Evolutionary conservation across 768 basidiomycete genomes (phyloP).

Genomic region (Lactarius tabidus): DNA sequence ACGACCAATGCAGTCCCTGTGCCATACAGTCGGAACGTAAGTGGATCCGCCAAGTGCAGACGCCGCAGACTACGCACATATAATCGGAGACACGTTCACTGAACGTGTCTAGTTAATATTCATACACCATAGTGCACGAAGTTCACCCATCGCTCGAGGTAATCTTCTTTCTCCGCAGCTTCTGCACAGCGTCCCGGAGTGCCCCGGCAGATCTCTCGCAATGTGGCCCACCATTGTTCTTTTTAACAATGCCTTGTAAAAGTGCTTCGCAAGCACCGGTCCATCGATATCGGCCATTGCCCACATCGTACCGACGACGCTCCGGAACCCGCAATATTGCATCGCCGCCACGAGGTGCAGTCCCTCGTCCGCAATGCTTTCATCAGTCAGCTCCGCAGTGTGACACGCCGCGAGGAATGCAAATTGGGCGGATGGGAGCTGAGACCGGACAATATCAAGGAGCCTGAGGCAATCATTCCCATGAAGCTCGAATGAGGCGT

Average conservation of each 20-base stretch:
- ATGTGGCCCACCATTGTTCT: not conserved
- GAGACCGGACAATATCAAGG: too few relatives aligned
- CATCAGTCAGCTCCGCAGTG: not conserved
- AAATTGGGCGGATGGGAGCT: constrained; percentile 1
- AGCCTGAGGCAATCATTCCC: not conserved
- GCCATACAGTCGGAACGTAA: too few relatives aligned
- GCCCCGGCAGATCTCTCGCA: not conserved
- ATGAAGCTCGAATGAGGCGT: not conserved
- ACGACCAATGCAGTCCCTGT: too few relatives aligned
- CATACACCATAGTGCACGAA: not conserved
- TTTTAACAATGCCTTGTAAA: not conserved
- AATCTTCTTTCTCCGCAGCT: not conserved
- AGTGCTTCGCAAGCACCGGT: constrained; percentile 4
- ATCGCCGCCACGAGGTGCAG: too few relatives aligned
- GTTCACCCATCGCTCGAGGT: too few relatives aligned
- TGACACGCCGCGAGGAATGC: constrained; percentile 11
- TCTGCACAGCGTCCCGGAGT: not conserved
- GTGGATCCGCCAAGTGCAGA: too few relatives aligned
- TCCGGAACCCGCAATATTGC: too few relatives aligned
- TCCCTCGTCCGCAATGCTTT: too few relatives aligned
- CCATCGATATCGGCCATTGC: not conserved
- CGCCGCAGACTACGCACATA: too few relatives aligned
- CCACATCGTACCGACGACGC: too few relatives aligned
- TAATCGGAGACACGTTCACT: too few relatives aligned
- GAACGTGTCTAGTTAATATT: too few relatives aligned